These are phyloP conservation scores for Allium fistulosum DNA, from an alignment of 106 monocot genomes.

Conservation along the genomic window DNA sequence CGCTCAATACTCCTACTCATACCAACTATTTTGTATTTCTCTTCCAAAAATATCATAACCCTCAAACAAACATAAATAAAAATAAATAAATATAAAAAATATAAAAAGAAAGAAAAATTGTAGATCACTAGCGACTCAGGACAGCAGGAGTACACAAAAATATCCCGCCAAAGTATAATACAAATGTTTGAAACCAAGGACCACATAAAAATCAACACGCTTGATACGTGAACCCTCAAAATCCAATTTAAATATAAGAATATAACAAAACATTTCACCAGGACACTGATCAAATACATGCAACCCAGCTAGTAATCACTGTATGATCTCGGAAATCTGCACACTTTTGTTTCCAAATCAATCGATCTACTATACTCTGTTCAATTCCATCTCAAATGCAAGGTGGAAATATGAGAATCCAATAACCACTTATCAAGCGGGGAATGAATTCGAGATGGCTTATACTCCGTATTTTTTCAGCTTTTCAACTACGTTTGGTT, in stretches of 20 bases:
- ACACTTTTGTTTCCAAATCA: not conserved
- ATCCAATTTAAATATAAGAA: not conserved
- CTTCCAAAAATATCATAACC: no score
- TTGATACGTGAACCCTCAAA: not conserved
- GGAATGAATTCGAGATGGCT: not conserved
- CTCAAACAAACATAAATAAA: no score
- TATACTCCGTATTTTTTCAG: slow-evolving; percentile 50
- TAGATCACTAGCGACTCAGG: no score
- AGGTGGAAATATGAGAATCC: not conserved
- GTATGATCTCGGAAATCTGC: slow-evolving; percentile 3
- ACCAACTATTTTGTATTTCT: no score
- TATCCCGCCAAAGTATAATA: no score
- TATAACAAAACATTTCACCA: not conserved
- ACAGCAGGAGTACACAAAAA: no score
- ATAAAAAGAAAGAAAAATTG: no score
- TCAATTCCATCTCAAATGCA: slow-evolving; percentile 5
- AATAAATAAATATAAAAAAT: no score
- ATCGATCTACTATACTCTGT: not conserved
- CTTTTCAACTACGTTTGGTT: slow-evolving; percentile 34
- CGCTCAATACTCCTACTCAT: no score
- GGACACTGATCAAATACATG: slow-evolving; percentile 1
- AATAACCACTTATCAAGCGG: not conserved
- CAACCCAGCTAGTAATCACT: slow-evolving; percentile 7
- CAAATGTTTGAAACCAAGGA: no score
- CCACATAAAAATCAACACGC: no score